Conservation (phyloP, 1,139 yeast species). For the Suzukiozyma palmioleophila region DNA sequence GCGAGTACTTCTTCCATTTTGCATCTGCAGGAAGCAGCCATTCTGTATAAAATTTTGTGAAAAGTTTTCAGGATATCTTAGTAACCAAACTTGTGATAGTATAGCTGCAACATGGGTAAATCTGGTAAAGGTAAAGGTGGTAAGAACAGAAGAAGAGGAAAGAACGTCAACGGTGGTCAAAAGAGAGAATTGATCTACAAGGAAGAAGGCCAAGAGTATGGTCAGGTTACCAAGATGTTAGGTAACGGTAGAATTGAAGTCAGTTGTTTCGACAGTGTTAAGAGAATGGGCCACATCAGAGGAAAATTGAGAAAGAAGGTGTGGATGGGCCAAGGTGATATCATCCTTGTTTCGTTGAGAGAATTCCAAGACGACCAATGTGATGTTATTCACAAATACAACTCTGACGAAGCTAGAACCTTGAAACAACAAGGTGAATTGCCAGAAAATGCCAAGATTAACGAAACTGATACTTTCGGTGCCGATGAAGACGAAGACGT, state of each 20-base stretch:
- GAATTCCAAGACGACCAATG: conserved; percentile 98
- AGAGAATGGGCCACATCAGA: conserved; percentile 96
- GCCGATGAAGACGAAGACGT: conserved; percentile 97
- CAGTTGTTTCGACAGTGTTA: conserved; percentile 86
- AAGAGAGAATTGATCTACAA: conserved; percentile 90
- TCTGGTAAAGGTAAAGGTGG: conserved; percentile 59
- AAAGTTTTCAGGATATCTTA: conserved; percentile 1
- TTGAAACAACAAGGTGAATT: conserved; percentile 94
- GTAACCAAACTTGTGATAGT: conserved; percentile 2
- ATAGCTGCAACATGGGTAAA: conserved; percentile 37
- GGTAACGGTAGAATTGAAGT: conserved; percentile 98
- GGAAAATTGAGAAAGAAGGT: conserved; percentile 99
- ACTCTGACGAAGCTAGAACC: conserved; percentile 97
- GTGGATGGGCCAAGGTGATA: conserved; percentile 99
- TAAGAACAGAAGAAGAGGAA: conserved; percentile 97
- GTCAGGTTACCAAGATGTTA: conserved; percentile 96
- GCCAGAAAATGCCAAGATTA: conserved; percentile 94
- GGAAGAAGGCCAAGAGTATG: conserved; percentile 98
- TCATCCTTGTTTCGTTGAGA: conserved; percentile 90
- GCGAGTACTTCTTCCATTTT: not conserved
- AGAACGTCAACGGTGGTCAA: conserved; percentile 87
- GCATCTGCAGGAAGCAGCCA: too few relatives aligned
- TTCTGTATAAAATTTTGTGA: not conserved
- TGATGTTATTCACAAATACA: conserved; percentile 95
- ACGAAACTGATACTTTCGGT: conserved; percentile 96